Evolutionary conservation across 2,329 filamentous ascomycete species (phyloP), one percentile per base, ranked within the genome.

Genomic region (Fusarium continuum): DNA sequence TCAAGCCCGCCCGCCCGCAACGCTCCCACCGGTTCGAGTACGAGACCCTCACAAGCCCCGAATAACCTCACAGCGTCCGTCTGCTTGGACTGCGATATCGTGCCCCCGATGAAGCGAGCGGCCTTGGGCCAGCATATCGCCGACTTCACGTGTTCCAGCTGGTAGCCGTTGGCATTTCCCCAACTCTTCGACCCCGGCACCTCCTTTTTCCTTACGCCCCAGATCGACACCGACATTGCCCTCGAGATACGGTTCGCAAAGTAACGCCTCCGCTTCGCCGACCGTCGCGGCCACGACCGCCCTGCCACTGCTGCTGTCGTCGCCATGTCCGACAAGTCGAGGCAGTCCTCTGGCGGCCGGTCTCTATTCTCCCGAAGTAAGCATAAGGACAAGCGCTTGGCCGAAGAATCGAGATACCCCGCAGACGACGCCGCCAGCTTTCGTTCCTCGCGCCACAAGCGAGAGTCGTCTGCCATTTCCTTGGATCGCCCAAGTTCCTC

Each of bases 331-430:
- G 89, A 91, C 81, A 92, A 93, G 80, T 84, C 89, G 72, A 88
- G 91, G 78, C 91, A 94, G 82, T 92, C 91, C 66, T 93, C 91
- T 52, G 79, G 80, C 70, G 83, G 83, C 73, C 89, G 88, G 74
- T 92, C 90, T 63, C 92, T 97, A 82, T 97, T 97, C 81, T 93
- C 92, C 72, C 87, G 93, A 74, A 91, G 89, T 79, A 95, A 92
- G 80, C 90, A 96, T 78, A 91, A 88, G 77, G 83, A 84, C 70
- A 85, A 86, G 71, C 85, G 88, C 74, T 82, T 83, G 70, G 77
- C 82, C 62, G 85, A 86, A 69, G 86, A 88, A 72, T 80, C 82
- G 68, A 82, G 82, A 67, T 82, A 84, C 68, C 81, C 83, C 50
- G 82, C 81, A 67, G 83, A 90, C 68, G 87, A 90, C 68, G 83